phyloP scores from a whole-genome alignment of 805 yeast species.

The Ogataea methylovora region DNA sequence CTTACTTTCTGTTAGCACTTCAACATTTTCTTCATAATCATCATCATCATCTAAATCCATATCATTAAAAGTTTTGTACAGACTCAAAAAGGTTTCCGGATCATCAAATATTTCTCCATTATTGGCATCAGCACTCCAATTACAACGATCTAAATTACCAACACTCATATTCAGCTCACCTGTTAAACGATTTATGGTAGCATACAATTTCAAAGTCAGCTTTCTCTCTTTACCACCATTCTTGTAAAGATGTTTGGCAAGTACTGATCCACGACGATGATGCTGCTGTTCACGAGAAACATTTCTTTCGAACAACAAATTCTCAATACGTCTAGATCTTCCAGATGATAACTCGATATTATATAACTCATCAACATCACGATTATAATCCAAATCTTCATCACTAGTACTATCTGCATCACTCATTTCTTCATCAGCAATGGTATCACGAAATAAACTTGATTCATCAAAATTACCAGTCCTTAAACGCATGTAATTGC shows the following conservation, averaged over 20 bases:
- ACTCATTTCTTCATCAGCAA: constrained; percentile 5
- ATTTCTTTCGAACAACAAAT: constrained; percentile 19
- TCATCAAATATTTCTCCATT: constrained; percentile 25
- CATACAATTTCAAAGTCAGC: constrained; percentile 17
- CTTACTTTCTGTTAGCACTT: constrained; percentile 2
- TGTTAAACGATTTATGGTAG: constrained; percentile 23
- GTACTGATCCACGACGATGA: constrained; percentile 17
- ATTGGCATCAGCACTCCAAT: constrained; percentile 27
- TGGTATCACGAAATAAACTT: constrained; percentile 3
- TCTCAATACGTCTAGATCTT: constrained; percentile 22
- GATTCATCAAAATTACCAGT: background rate
- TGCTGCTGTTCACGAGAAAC: constrained; percentile 18
- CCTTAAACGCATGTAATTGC: constrained; percentile 2
- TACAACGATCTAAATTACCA: constrained; percentile 25
- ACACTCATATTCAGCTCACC: constrained; percentile 26
- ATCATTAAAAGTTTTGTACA: constrained; percentile 15
- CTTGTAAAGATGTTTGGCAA: constrained; percentile 19
- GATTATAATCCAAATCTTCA: constrained; percentile 15
- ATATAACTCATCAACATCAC: constrained; percentile 14
- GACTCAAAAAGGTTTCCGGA: constrained; percentile 15
- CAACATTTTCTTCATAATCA: background rate
- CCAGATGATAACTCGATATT: constrained; percentile 22
- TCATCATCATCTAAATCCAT: background rate
- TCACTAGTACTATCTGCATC: constrained; percentile 11
- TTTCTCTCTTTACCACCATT: constrained; percentile 10